Evolutionary conservation across 2,329 filamentous ascomycete genomes (phyloP).

Genomic region (Neoascochyta sp.): DNA sequence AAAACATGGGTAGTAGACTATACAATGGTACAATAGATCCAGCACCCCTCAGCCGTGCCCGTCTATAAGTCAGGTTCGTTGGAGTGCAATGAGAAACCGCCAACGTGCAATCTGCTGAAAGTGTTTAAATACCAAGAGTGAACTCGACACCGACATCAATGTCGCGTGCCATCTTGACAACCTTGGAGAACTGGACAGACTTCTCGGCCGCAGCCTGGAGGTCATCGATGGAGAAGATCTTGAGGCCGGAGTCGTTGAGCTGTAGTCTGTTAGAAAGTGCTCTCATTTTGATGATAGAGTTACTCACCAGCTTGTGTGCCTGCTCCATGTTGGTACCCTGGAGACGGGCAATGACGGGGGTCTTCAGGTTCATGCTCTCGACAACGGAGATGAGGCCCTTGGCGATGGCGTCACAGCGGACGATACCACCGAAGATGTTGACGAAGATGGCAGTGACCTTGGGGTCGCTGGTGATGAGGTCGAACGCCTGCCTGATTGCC

Average conservation of each 20-base stretch:
- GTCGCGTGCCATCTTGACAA: slow-evolving; percentile 96
- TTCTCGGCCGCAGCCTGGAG: slow-evolving; percentile 96
- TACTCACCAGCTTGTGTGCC: slow-evolving; percentile 71
- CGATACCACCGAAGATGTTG: slow-evolving; percentile 99
- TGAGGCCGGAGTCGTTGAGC: slow-evolving; percentile 96
- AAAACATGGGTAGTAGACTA: slow-evolving; percentile 11
- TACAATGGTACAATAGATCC: slow-evolving; percentile 11
- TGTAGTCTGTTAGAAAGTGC: slow-evolving; percentile 22
- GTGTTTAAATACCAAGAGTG: slow-evolving; percentile 67
- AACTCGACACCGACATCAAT: slow-evolving; percentile 84
- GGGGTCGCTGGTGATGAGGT: slow-evolving; percentile 96
- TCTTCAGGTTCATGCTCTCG: slow-evolving; percentile 89
- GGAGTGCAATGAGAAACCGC: too few species aligned
- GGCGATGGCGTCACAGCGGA: slow-evolving; percentile 95
- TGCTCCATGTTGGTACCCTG: slow-evolving; percentile 98
- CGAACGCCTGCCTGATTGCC: slow-evolving; percentile 95
- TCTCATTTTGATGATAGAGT: not conserved
- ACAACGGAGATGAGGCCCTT: slow-evolving; percentile 94
- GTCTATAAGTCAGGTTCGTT: slow-evolving; percentile 4
- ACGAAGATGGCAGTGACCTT: slow-evolving; percentile 99
- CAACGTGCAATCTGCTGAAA: slow-evolving; percentile 8
- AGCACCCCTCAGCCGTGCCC: not conserved
- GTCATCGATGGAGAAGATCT: slow-evolving; percentile 99
- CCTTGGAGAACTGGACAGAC: slow-evolving; percentile 97
- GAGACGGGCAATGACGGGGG: slow-evolving; percentile 92